These are phyloP conservation scores for Nematodospora valgi DNA, from an alignment of 805 yeast genomes.

Conservation along the genomic window DNA sequence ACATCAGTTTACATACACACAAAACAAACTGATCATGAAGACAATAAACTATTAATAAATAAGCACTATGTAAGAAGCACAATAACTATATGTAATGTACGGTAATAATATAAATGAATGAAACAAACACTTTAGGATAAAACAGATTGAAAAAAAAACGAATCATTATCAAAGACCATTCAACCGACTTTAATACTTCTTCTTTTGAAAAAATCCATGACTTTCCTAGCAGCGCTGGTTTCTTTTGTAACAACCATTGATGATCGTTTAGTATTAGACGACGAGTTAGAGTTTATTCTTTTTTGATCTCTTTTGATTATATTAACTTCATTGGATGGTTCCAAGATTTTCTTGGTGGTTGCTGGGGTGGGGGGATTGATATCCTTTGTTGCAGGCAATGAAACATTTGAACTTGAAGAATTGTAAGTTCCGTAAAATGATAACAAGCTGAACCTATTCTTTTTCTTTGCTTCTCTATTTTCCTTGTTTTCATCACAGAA, in stretches of 20 bases:
- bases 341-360: slow-evolving; percentile 25
- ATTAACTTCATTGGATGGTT: slow-evolving; percentile 29
- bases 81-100: too few species aligned
- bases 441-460: slow-evolving; percentile 41
- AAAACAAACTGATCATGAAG: too few species aligned
- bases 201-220: slow-evolving; percentile 75
- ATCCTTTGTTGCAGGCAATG: not conserved
- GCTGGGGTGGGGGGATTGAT: slow-evolving; percentile 2
- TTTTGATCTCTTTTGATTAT: slow-evolving; percentile 20
- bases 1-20: not conserved
- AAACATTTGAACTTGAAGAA: slow-evolving; percentile 15
- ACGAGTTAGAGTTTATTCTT: slow-evolving; percentile 25
- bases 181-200: slow-evolving; percentile 39
- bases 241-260: slow-evolving; percentile 44
- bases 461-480: slow-evolving; percentile 32
- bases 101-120: slow-evolving; percentile 2
- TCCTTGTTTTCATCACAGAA: slow-evolving; percentile 18
- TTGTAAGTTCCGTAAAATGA: slow-evolving; percentile 39
- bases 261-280: slow-evolving; percentile 26
- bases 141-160: not conserved
- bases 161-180: not conserved
- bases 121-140: slow-evolving; percentile 2
- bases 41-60: too few species aligned
- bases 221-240: slow-evolving; percentile 72
- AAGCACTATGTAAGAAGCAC: too few species aligned